Evolutionary conservation across 2,329 filamentous ascomycete genomes (phyloP).

Genomic region (Cercospora sp.): DNA sequence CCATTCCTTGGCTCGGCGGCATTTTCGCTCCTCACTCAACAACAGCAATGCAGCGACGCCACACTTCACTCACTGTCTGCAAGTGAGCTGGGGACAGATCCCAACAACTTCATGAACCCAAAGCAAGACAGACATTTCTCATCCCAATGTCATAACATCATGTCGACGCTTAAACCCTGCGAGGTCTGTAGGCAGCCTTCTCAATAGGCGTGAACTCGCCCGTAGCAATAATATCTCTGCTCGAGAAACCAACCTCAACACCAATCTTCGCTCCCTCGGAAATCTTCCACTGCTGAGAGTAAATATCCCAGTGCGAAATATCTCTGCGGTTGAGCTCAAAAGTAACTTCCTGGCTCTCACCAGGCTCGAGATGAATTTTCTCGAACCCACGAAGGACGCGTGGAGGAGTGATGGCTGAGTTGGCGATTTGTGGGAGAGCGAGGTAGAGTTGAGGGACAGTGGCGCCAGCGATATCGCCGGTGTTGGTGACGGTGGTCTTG

Average conservation of each 20-base stretch:
- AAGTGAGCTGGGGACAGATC: too few species aligned
- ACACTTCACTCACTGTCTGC: not conserved
- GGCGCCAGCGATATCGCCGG: slow-evolving; percentile 53
- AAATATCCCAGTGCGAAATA: slow-evolving; percentile 31
- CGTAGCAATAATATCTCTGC: slow-evolving; percentile 30
- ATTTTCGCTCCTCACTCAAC: not conserved
- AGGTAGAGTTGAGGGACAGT: slow-evolving; percentile 59
- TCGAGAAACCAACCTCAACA: slow-evolving; percentile 33
- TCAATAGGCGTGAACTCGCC: slow-evolving; percentile 20
- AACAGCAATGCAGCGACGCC: not conserved
- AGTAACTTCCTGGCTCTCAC: slow-evolving; percentile 25
- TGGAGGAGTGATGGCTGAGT: slow-evolving; percentile 25
- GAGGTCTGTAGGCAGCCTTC: not conserved
- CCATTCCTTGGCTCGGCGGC: not conserved
- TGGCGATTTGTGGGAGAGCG: slow-evolving; percentile 42
- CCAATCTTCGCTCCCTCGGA: slow-evolving; percentile 7
- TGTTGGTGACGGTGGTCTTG: slow-evolving; percentile 62
- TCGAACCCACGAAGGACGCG: slow-evolving; percentile 44
- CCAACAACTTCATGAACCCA: too few species aligned
- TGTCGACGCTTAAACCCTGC: not conserved
- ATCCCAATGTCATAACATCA: not conserved
- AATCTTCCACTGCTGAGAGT: slow-evolving; percentile 16
- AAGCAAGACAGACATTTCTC: too few species aligned
- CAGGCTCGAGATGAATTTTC: slow-evolving; percentile 36
- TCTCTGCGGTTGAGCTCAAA: slow-evolving; percentile 27